Evolutionary conservation across 805 yeast species (phyloP).

Genomic region (Candida maesae): DNA sequence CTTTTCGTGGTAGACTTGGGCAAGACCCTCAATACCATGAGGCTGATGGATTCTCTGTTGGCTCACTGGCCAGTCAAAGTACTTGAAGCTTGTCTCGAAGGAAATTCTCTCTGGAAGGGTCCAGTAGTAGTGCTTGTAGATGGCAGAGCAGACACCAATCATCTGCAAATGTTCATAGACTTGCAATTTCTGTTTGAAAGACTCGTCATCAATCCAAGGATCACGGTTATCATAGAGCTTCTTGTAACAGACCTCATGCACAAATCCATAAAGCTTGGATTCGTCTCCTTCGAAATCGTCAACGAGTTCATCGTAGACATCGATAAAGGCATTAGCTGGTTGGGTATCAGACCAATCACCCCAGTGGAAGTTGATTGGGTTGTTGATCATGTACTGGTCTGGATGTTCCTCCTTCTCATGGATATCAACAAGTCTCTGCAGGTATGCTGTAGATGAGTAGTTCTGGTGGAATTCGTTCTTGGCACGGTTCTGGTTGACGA

Average conservation of each 20-base stretch:
- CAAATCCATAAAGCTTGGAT: constrained; percentile 1
- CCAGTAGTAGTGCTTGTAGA: constrained; percentile 24
- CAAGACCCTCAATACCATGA: constrained; percentile 20
- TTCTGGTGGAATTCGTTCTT: constrained; percentile 16
- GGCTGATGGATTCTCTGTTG: constrained; percentile 21
- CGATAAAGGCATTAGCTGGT: constrained; percentile 26
- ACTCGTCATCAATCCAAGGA: constrained; percentile 26
- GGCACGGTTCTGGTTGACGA: constrained; percentile 6
- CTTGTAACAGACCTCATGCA: constrained; percentile 21
- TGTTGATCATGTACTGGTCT: constrained; percentile 8
- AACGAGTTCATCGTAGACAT: constrained; percentile 26
- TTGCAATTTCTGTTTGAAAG: constrained; percentile 12
- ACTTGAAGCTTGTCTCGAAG: constrained; percentile 26
- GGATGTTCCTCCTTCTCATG: constrained; percentile 17
- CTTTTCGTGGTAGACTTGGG: constrained; percentile 13
- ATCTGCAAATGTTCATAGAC: constrained; percentile 27
- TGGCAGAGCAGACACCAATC: constrained; percentile 28
- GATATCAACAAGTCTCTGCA: constrained; percentile 10
- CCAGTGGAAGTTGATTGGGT: constrained; percentile 29
- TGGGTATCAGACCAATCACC: constrained; percentile 30
- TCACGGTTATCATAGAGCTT: constrained; percentile 21
- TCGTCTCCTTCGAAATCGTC: constrained; percentile 11
- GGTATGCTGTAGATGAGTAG: constrained; percentile 18
- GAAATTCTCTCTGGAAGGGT: constrained; percentile 28
- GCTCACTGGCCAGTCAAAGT: constrained; percentile 25